Evolutionary conservation across 371 early-diverging fungal genomes (phyloP), one percentile per base, ranked within the genome.

Genomic region (Mortierella sp.): DNA sequence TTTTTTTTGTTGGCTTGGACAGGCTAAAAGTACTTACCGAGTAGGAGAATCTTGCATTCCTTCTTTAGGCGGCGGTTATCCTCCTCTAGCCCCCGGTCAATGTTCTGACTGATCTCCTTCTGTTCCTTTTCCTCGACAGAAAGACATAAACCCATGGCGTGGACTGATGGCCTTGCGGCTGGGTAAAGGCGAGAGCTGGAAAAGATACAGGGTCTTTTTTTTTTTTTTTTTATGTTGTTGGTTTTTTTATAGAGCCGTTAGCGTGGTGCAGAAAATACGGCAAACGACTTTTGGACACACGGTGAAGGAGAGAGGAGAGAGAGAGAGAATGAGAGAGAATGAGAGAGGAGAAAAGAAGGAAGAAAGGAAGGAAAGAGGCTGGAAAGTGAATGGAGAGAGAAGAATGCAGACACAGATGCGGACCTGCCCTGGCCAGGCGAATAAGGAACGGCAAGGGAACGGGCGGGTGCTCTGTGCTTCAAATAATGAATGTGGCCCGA

Each of bases 1-100:
- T 3, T 9, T 9, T 3, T 37, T 37, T 37, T 9, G 37, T 37
- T 37, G 37, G 9, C 37, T 37, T 9, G 9, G 37, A 37, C 37
- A 37, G 9, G 37, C 37, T 37, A 9, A 9, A 5, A 5, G 37
- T 37, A 37, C 52, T 69, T 87, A 90, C 93, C 94, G 75, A 92
- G 66, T 18, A 93, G 71, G 44, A 93, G 81, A 37, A 93, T 90
- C 74, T 93, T 92, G 84, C 87, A 92, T 72, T 93, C 93, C 68
- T 84, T 85, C 71, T 87, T 84, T 21, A 86, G 75, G 28, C 79
- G 76, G 53, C 75, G 64, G 45, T 74, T 84, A 67, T 92, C 92
- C 46, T 89, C 83, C 64, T 88, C 87, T 53, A 92, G 74, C 61
- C 86, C 82, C 14, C 85, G 82, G 68, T 93, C 93, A 58, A 93